phyloP scores from a whole-genome alignment of 768 basidiomycete species.

The Leccinum broughii region DNA sequence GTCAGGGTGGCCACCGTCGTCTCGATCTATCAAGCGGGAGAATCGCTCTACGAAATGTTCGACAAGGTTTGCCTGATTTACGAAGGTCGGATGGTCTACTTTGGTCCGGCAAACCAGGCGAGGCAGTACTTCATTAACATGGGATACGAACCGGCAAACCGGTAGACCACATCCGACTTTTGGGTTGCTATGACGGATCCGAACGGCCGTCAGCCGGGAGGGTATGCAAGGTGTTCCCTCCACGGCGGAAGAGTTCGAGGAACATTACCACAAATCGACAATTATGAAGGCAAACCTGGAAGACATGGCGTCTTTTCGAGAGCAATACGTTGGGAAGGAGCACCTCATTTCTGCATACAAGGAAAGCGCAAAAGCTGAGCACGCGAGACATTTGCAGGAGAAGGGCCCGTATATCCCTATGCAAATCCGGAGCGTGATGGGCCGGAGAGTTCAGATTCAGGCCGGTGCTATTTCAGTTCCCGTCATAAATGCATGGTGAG shows the following conservation, averaged over 20 bases:
- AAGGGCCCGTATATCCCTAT: slow-evolving; percentile 47
- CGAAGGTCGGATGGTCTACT: slow-evolving; percentile 61
- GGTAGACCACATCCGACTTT: slow-evolving; percentile 67
- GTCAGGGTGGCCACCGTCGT: slow-evolving; percentile 61
- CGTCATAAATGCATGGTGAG: slow-evolving; percentile 31
- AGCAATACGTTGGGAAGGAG: slow-evolving; percentile 45
- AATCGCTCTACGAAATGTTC: slow-evolving; percentile 58
- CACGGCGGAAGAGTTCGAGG: slow-evolving; percentile 59
- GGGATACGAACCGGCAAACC: slow-evolving; percentile 53
- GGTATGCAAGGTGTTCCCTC: slow-evolving; percentile 32
- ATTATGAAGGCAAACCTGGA: slow-evolving; percentile 41
- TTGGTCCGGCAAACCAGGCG: slow-evolving; percentile 54
- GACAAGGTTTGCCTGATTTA: slow-evolving; percentile 47
- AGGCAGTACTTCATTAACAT: slow-evolving; percentile 59
- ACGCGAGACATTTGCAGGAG: slow-evolving; percentile 46
- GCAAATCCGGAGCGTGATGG: slow-evolving; percentile 49
- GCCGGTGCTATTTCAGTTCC: slow-evolving; percentile 39
- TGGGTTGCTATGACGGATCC: slow-evolving; percentile 63
- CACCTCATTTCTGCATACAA: slow-evolving; percentile 45
- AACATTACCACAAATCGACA: slow-evolving; percentile 44
- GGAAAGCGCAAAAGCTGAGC: slow-evolving; percentile 53
- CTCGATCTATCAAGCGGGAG: slow-evolving; percentile 84
- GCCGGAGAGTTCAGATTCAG: slow-evolving; percentile 48
- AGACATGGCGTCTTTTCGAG: slow-evolving; percentile 50
- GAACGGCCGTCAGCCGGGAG: slow-evolving; percentile 51